Base-by-base conservation (phyloP, 805 yeast species). In the Lachancea cidri region DNA sequence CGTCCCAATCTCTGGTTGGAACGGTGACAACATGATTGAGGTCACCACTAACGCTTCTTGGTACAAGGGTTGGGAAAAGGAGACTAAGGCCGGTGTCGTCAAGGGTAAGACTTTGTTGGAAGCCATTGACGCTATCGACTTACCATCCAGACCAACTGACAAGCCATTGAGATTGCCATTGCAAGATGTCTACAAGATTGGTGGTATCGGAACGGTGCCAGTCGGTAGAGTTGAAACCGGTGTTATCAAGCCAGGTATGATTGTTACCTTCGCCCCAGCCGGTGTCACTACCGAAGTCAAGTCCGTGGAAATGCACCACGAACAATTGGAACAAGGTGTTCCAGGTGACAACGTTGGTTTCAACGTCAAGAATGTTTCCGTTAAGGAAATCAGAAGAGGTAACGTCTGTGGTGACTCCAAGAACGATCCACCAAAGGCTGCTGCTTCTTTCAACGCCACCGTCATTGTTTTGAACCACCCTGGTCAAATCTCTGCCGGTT, bases 181-280 rank as follows among this genome's bases (percentile, higher is more conserved):
- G 67, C 86, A 82, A 74, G 94, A 85, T 77, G 86, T 85, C 63
- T 83, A 84, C 88, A 83, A 83, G 86, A 84, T 84, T 66, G 91
- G 91, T 77, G 89, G 86, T 76, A 81, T 83, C 64, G 89, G 88
- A 62, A 82, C 91, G 64, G 94, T 85, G 76, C 91, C 93, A 72
- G 86, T 83, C 75, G 95, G 94, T 64, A 83, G 93, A 77, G 88
- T 85, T 64, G 93, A 85, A 78, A 85, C 94, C 70, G 95, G 95
- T 78, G 72, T 79, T 55, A 84, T 85, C 74, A 83, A 84, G 79
- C 80, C 91, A 65, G 94, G 93, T 76, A 85, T 84, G 87, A 80
- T 84, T 64, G 89, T 84, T 51, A 73, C 86, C 64, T 83, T 84
- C 63, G 88, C 94, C 68, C 95, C 95, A 72, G 84, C 89, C 64